These are phyloP conservation scores for Verticillium zaregamsianum DNA, from an alignment of 2,329 filamentous ascomycete species.

Conservation along the genomic window DNA sequence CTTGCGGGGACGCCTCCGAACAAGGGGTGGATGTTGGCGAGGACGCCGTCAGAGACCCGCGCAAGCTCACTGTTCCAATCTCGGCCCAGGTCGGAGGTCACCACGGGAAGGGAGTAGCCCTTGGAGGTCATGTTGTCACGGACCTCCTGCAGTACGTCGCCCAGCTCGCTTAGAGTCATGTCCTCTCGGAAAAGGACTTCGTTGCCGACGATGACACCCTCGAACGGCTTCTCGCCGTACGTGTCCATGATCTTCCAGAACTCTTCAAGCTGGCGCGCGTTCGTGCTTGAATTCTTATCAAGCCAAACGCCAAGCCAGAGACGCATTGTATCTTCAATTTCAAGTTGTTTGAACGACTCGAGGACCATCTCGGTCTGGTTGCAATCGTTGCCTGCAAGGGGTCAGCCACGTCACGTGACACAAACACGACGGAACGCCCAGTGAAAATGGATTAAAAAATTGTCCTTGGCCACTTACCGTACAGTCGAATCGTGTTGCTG, in stretches of 20 bases:
- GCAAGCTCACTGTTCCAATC: conserved; percentile 75
- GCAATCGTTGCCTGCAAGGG: conserved; percentile 64
- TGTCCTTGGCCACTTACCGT: conserved; percentile 48
- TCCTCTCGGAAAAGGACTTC: conserved; percentile 74
- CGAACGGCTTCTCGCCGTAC: conserved; percentile 67
- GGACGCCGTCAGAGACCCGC: conserved; percentile 73
- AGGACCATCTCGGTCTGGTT: conserved; percentile 95
- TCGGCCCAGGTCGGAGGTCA: conserved; percentile 84
- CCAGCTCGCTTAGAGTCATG: conserved; percentile 62
- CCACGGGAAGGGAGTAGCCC: conserved; percentile 63
- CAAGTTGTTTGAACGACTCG: conserved; percentile 71
- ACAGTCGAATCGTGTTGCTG: conserved; percentile 82
- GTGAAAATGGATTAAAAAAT: not conserved
- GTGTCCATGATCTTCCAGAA: conserved; percentile 80
- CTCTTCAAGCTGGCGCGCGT: conserved; percentile 72
- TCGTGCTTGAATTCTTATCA: conserved; percentile 78
- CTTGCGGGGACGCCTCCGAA: conserved; percentile 73
- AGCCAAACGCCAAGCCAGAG: conserved; percentile 96
- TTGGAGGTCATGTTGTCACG: conserved; percentile 66
- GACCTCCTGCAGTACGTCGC: conserved; percentile 61
- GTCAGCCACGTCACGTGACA: not conserved
- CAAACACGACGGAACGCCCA: not conserved
- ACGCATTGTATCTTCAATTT: conserved; percentile 70
- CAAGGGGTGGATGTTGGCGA: conserved; percentile 97
- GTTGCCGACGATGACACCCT: conserved; percentile 78